A percentile compares a stretch with the other conserved stretches of the same genome.
phyloP scores from a whole-genome alignment of 768 basidiomycete genomes.

The Mycena haematopus region DNA sequence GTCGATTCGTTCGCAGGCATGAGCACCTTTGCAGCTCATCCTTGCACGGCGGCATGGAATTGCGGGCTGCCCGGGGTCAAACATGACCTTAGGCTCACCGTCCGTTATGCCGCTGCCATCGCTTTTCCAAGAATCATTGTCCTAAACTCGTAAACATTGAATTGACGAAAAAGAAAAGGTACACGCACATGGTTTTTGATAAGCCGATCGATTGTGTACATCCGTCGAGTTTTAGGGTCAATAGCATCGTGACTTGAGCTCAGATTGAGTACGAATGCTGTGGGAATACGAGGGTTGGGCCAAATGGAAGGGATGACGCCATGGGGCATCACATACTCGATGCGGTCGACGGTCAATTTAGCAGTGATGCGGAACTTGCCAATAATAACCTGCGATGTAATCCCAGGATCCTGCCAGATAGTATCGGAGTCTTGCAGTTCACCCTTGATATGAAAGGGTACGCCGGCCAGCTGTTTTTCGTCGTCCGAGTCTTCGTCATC shows the following conservation, averaged over 20 bases:
- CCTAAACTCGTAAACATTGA: background rate
- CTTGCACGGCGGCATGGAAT: conserved; percentile 2
- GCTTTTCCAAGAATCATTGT: conserved; percentile 13
- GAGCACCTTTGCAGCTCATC: background rate
- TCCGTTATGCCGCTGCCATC: background rate
- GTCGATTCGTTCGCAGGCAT: background rate
- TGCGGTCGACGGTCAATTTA: background rate
- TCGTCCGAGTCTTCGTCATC: background rate
- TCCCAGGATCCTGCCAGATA: conserved; percentile 1
- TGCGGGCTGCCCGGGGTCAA: background rate
- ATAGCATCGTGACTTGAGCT: background rate
- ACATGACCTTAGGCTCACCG: background rate
- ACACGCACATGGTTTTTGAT: background rate
- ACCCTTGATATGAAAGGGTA: background rate
- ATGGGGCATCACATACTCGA: background rate
- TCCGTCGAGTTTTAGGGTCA: background rate
- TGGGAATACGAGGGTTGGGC: background rate
- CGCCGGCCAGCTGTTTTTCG: too few relatives aligned
- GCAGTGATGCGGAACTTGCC: background rate
- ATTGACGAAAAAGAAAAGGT: background rate
- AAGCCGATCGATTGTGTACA: background rate
- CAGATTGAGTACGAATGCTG: background rate
- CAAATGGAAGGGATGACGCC: background rate
- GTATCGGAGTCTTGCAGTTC: conserved; percentile 6
- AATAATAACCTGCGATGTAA: background rate